Conservation (phyloP, 495 filamentous ascomycete species). For the Daldinia vernicosa region DNA sequence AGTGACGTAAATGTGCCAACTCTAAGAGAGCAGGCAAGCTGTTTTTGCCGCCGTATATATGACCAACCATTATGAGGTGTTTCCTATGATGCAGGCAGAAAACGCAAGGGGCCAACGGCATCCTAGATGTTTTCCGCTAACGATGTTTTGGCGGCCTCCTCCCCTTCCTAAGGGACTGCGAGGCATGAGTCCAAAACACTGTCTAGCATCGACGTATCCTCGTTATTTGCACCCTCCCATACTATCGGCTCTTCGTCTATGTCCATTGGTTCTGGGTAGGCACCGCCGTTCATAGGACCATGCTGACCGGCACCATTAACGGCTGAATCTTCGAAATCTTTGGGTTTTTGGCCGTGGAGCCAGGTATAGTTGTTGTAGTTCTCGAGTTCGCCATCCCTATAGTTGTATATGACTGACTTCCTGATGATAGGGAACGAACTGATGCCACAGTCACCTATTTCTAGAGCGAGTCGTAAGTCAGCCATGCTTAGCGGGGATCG, state of each 20-base stretch:
- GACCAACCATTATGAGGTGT: neutral
- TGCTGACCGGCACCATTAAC: constrained; percentile 46
- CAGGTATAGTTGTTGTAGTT: constrained; percentile 64
- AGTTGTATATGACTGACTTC: constrained; percentile 73
- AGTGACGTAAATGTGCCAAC: neutral
- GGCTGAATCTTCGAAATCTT: constrained; percentile 43
- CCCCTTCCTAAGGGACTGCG: constrained; percentile 44
- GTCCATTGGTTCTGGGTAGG: constrained; percentile 66
- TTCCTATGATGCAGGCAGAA: neutral
- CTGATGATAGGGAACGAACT: constrained; percentile 79
- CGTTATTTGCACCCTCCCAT: constrained; percentile 76
- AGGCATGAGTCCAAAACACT: constrained; percentile 71
- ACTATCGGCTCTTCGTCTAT: constrained; percentile 68
- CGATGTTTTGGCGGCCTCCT: neutral
- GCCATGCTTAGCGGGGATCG: constrained; percentile 75
- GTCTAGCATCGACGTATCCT: constrained; percentile 71
- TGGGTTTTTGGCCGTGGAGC: constrained; percentile 50
- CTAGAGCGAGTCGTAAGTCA: constrained; percentile 79
- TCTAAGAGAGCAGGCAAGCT: neutral
- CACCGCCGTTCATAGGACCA: constrained; percentile 50
- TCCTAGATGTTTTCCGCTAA: constrained; percentile 1
- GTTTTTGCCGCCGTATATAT: constrained; percentile 1
- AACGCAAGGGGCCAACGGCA: neutral
- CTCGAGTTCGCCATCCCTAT: constrained; percentile 80
- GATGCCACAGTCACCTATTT: constrained; percentile 76